Conservation (phyloP, 768 basidiomycete genomes). For the Amanita jacksonii region DNA sequence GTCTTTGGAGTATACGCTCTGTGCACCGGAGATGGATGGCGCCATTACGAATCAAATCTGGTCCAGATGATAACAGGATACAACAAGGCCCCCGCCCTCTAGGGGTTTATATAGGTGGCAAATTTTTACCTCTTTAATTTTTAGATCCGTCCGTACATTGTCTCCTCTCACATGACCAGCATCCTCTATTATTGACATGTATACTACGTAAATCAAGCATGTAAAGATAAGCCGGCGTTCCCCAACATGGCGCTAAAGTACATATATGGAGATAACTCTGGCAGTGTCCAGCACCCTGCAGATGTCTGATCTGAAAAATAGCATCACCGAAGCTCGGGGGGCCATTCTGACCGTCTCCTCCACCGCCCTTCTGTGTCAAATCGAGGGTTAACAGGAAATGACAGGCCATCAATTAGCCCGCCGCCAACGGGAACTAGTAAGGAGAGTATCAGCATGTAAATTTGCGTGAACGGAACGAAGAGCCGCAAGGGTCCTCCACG, state of each 20-base stretch:
- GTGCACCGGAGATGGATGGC: constrained; percentile 5
- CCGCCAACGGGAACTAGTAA: constrained; percentile 46
- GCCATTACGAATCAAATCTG: constrained; percentile 2
- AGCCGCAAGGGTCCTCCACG: background rate
- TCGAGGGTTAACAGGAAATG: constrained; percentile 61
- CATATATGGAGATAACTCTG: no score
- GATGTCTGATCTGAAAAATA: no score
- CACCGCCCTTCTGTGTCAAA: constrained; percentile 63
- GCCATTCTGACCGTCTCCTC: constrained; percentile 64
- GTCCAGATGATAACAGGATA: no score
- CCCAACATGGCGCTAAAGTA: no score
- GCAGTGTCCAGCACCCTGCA: no score
- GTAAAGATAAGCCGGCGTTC: no score
- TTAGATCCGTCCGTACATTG: constrained; percentile 5
- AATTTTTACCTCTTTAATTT: background rate
- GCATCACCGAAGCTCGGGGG: constrained; percentile 50
- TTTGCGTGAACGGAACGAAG: no score
- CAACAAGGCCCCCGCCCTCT: background rate
- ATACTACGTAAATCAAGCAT: background rate
- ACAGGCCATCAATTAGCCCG: constrained; percentile 46
- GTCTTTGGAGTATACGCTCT: background rate
- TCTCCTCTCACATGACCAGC: background rate
- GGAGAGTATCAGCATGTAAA: constrained; percentile 18
- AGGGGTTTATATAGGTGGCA: background rate
- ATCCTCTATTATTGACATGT: background rate